Evolutionary conservation across 108 stramenopile species (phyloP).

Genomic region (Cyclotella baltica): DNA sequence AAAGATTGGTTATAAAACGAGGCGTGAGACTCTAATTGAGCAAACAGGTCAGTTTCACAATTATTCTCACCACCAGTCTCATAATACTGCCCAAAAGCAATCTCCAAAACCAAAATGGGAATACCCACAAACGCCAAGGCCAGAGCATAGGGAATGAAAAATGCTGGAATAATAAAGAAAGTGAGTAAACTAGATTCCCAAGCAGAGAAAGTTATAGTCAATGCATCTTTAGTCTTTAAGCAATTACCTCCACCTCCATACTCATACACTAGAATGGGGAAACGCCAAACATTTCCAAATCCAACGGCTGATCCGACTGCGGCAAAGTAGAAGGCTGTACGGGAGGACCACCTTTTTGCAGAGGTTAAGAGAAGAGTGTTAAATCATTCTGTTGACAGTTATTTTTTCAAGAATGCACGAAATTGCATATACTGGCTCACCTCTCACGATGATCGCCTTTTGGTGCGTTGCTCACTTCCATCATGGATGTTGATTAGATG

Average conservation of each 20-base stretch:
- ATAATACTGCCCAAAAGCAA: background rate
- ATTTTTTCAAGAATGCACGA: background rate
- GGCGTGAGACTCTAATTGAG: background rate
- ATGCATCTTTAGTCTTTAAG: too few relatives aligned
- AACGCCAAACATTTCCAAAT: conserved; percentile 5
- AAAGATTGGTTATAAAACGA: too few relatives aligned
- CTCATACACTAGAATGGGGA: background rate
- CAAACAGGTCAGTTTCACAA: background rate
- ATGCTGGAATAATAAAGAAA: too few relatives aligned
- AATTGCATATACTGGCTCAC: too few relatives aligned
- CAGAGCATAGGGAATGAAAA: background rate
- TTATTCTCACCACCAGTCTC: background rate
- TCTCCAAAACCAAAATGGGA: background rate
- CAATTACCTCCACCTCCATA: conserved; percentile 5
- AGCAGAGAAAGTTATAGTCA: too few relatives aligned
- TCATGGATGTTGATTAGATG: too few relatives aligned
- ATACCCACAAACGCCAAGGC: background rate
- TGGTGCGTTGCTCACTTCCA: too few relatives aligned
- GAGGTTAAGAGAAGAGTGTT: background rate
- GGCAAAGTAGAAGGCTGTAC: conserved; percentile 6
- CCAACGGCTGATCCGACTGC: conserved; percentile 4
- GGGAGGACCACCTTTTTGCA: background rate
- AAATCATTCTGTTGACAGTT: background rate
- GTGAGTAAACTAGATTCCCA: too few relatives aligned
- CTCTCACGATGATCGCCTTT: conserved; percentile 2